Evolutionary conservation across 768 basidiomycete genomes (phyloP).

Genomic region (Leccinellum rugosiceps): DNA sequence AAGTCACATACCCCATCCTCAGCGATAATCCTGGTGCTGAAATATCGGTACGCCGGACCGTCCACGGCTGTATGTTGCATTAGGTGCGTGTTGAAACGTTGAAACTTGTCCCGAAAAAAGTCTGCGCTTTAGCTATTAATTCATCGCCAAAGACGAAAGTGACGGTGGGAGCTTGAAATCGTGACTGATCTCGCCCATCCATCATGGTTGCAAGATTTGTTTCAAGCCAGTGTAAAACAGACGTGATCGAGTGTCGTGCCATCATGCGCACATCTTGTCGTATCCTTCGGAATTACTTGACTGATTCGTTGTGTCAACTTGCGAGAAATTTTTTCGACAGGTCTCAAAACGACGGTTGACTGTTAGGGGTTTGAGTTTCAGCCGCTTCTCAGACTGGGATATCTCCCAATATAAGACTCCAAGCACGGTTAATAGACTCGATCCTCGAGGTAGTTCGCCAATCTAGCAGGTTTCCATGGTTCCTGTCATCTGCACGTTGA

Average conservation of each 20-base stretch:
- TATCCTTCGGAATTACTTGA: neutral
- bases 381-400: too few species aligned
- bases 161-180: neutral
- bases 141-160: neutral
- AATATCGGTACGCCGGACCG: neutral
- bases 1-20: too few species aligned
- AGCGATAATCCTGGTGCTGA: neutral
- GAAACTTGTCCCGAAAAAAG: neutral
- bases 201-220: neutral
- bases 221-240: neutral
- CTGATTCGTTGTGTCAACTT: neutral
- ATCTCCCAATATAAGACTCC: neutral
- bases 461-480: neutral
- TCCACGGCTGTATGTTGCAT: neutral
- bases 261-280: neutral
- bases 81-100: neutral
- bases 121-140: neutral
- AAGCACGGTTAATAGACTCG: neutral
- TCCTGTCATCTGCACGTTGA: neutral
- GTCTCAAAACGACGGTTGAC: neutral
- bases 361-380: too few species aligned
- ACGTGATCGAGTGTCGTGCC: neutral
- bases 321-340: neutral
- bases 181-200: neutral
- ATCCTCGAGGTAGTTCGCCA: neutral